Base-by-base conservation (phyloP, 441 rosid genomes). In the Populus hybrid region DNA sequence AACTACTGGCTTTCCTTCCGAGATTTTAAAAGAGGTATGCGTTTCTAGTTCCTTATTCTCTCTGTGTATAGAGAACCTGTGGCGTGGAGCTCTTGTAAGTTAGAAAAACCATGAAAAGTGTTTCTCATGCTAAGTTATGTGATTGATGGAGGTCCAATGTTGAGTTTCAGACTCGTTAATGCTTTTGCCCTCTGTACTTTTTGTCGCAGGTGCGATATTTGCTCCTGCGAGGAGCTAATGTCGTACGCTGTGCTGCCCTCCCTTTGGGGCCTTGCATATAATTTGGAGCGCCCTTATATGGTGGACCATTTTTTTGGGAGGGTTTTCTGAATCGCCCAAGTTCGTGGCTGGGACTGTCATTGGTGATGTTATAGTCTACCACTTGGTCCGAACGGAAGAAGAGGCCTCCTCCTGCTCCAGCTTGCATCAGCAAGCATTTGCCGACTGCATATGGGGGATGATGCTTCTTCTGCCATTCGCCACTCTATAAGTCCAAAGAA, bases 161-260 rank as follows among this genome's bases (percentile, higher is more conserved):
- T 81, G 81, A 85, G 87, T 75, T 74, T 71, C 68, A 79, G 78
- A 75, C 56, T 75, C 61, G 69, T 75, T 79, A 75, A 79, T 79
- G 63, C 79, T 72, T 88, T 85, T 89, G 80, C 84, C 86, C 78
- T 86, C 87, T 87, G 84, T 83, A 87, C 89, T 85, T 89, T 92
- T 94, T 91, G 92, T 90, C 97, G 89, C 97, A 93, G 99, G 94
- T 93, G 99, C 99, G 99, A 97, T 94, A 91, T 97, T 97, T 89
- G 98, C 99, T 93, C 97, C 99, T 86, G 81, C 92, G 92, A 84
- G 97, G 99, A 93, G 99, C 98, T 86, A 94, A 97, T 94, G 95
- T 97, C 99, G 98, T 97, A 93, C 98, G 84, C 98, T 94, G 97
- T 89, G 92, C 90, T 86, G 88, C 87, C 95, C 89, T 90, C 85